Conservation (phyloP, 768 basidiomycete species). For the Rhodosporidiobolus sp. region DNA sequence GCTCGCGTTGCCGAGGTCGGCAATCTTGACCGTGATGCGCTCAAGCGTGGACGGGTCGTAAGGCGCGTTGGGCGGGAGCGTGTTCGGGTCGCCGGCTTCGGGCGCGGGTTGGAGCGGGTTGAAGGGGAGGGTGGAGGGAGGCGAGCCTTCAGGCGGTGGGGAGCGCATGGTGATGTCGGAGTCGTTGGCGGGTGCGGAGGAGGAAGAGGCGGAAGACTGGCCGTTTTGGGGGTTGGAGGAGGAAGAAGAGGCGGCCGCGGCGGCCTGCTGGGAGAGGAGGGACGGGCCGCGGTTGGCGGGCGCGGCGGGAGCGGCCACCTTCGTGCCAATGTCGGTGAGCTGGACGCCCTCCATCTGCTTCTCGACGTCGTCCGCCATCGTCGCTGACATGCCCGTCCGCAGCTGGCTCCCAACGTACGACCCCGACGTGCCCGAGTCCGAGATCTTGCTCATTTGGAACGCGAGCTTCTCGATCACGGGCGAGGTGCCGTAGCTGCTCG, state of each 20-base stretch:
- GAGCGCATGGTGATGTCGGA: slow-evolving; percentile 40
- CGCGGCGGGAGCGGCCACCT: slow-evolving; percentile 41
- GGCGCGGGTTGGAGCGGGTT: slow-evolving; percentile 48
- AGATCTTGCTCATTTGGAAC: slow-evolving; percentile 91
- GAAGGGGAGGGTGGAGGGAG: slow-evolving; percentile 47
- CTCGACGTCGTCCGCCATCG: slow-evolving; percentile 57
- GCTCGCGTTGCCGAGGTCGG: slow-evolving; percentile 85
- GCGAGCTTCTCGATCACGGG: slow-evolving; percentile 81
- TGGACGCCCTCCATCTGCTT: slow-evolving; percentile 53
- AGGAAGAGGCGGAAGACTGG: slow-evolving; percentile 9
- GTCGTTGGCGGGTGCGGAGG: slow-evolving; percentile 15
- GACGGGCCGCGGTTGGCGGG: slow-evolving; percentile 42
- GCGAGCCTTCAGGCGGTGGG: slow-evolving; percentile 18
- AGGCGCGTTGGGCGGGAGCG: slow-evolving; percentile 49
- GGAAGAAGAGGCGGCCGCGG: slow-evolving; percentile 43
- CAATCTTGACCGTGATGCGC: slow-evolving; percentile 96
- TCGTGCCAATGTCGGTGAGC: slow-evolving; percentile 43
- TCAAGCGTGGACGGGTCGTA: slow-evolving; percentile 52
- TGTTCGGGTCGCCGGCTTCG: slow-evolving; percentile 52
- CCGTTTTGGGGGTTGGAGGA: slow-evolving; percentile 1
- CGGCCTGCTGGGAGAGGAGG: slow-evolving; percentile 44
- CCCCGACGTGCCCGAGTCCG: slow-evolving; percentile 48
- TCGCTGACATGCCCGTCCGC: slow-evolving; percentile 20
- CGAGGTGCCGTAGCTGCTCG: slow-evolving; percentile 62
- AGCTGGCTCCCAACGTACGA: slow-evolving; percentile 48